These are phyloP conservation scores for Talaromyces sp. DNA, from an alignment of 2,329 filamentous ascomycete species.

Conservation along the genomic window DNA sequence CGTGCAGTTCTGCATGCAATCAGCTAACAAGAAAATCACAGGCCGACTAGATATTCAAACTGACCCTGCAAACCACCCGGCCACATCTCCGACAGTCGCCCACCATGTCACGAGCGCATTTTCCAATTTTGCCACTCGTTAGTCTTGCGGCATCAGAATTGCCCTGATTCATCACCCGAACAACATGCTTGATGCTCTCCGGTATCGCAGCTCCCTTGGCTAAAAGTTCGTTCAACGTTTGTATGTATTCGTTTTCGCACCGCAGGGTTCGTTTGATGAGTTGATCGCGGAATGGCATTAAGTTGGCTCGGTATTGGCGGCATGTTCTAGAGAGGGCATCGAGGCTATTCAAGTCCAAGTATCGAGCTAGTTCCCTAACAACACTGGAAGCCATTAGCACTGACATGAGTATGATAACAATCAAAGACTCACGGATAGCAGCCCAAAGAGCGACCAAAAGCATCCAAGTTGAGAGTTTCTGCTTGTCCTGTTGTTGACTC, in stretches of 20 bases:
- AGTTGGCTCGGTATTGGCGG: constrained; percentile 69
- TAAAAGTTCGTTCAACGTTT: constrained; percentile 31
- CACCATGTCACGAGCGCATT: constrained; percentile 85
- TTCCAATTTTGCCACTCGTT: constrained; percentile 64
- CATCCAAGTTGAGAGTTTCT: constrained; percentile 24
- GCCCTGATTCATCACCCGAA: constrained; percentile 24
- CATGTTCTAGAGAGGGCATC: constrained; percentile 79
- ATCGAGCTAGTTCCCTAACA: constrained; percentile 67
- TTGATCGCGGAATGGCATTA: constrained; percentile 72
- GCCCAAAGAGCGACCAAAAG: constrained; percentile 40
- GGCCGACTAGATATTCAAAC: background rate
- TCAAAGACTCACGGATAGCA: constrained; percentile 44
- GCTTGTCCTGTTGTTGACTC: constrained; percentile 12
- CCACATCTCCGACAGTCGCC: constrained; percentile 74
- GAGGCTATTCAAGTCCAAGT: constrained; percentile 81
- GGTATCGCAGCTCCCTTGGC: constrained; percentile 39
- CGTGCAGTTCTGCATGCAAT: constrained; percentile 68
- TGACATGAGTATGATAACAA: constrained; percentile 12
- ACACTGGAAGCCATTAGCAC: constrained; percentile 53
- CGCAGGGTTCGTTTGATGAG: constrained; percentile 72
- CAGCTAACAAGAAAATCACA: background rate
- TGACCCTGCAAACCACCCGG: constrained; percentile 73
- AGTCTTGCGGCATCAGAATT: constrained; percentile 33
- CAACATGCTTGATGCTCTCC: constrained; percentile 27
- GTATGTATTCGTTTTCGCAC: constrained; percentile 66